Evolutionary conservation across 441 rosid species (phyloP), one percentile per base, ranked within the genome.

Genomic region (Gossypium schwendimanii): DNA sequence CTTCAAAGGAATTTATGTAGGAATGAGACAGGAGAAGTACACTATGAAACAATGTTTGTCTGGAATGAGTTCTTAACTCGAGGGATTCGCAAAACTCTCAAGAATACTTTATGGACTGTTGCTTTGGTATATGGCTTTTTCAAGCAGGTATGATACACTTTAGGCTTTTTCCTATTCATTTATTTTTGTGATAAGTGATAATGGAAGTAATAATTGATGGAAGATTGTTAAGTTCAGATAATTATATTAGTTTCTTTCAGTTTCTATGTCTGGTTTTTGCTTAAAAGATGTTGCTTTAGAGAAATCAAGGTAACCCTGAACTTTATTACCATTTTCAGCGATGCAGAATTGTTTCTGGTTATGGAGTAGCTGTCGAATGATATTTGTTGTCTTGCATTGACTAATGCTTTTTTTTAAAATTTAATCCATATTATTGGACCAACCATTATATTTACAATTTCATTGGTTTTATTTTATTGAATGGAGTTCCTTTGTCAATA

Each of bases 51-150:
- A 10, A 88, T 87, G 93, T 90, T 87, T 54, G 90, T 90, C 53
- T 90, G 96, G 96, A 90, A 90, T 69, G 90, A 88, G 63, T 87
- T 80, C 81, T 75, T 90, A 78, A 88, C 91, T 71, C 88, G 86
- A 63, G 85, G 80, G 76, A 82, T 87, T 44, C 84, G 87, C 60
- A 84, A 73, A 52, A 79, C 73, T 44, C 85, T 85, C 12, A 80
- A 88, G 79, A 88, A 87, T 80, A 81, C 87, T 50, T 50, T 82
- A 73, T 90, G 96, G 96, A 88, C 96, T 39, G 86, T 90, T 73
- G 96, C 93, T 61, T 81, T 90, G 69, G 90, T 90, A 2, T 83
- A 90, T 76, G 91, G 96, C 61, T 88, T 88, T 83, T 90, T 90
- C 81, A 87, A 87, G 76, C 93, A 90, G 93, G 96, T 90, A 86